Base-by-base conservation (phyloP, 2,329 filamentous ascomycete species). In the Beauveria pseudobassiana region DNA sequence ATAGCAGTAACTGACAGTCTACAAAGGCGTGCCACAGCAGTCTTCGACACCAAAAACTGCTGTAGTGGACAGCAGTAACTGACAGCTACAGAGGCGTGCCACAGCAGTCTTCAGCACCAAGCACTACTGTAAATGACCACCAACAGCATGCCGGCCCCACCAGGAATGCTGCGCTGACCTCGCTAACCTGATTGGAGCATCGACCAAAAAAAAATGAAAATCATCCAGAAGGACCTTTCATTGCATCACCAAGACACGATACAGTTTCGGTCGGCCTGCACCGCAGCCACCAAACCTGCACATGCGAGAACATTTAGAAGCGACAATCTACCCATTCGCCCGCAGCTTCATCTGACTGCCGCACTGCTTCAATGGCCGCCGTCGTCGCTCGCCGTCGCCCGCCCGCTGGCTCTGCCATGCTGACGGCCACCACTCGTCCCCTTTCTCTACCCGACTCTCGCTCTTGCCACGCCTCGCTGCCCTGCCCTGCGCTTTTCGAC, bases 361-460 rank as follows among this genome's bases (percentile, higher is more conserved):
- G 38, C 9, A 24, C 24, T 12, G n/a, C 18, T 45, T 16, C 20
- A 52, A 61, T 61, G 59, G 50, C 59, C 4, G 59, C 43, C 42
- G 50, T 43, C 5, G 50, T 49, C 22, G 42, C 50, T 22, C 43
- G 51, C 42, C 42, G 30, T 28, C 51, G 50, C 50, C 22, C 9
- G 34, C 53, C 45, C 12, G 22, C 40, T 28, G 18, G 30, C 24
- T 30, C 53, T 20, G 42, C 34, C 20, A 48, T 62, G 16, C n/a
- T 67, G 7, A 72, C 70, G 1, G 65, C 45, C n/a, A 6, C 67
- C 5, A 71, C 70, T 1, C 22, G 67, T 69, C 8, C 67, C 68
- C 8, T 83, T 84, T 65, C 76, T 84, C 4, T 83, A 83, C 61
- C 81, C 81, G 10, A 76, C 76, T 0, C 66, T 82, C 2, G 76